phyloP scores from a whole-genome alignment of 805 yeast species.

The Candida yuanshanica region DNA sequence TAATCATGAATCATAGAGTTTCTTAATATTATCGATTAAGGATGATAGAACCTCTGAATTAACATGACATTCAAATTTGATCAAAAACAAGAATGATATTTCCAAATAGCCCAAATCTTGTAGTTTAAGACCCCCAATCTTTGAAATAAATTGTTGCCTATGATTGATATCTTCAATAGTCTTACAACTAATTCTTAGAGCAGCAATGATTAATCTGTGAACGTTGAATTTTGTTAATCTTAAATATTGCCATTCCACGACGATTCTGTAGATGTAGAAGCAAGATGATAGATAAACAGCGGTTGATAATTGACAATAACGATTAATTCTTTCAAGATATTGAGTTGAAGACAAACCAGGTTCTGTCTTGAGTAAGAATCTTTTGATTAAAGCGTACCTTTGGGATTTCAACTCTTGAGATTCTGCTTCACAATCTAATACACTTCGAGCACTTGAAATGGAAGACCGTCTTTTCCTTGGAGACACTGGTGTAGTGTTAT shows the following conservation, averaged over 20 bases:
- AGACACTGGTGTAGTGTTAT: conserved; percentile 9
- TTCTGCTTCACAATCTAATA: not conserved
- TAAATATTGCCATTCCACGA: conserved; percentile 10
- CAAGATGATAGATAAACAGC: conserved; percentile 25
- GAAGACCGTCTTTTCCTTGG: conserved; percentile 14
- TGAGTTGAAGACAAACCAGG: conserved; percentile 22
- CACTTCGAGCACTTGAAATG: not conserved
- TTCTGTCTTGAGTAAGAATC: conserved; percentile 18
- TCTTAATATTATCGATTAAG: conserved; percentile 2
- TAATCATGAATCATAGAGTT: not conserved
- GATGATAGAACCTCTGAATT: conserved; percentile 26
- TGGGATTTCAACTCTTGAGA: conserved; percentile 6
- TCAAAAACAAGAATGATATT: conserved; percentile 41
- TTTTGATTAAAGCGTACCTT: conserved; percentile 15
- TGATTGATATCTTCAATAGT: conserved; percentile 41
- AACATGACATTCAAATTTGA: conserved; percentile 44
- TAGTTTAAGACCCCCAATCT: conserved; percentile 39
- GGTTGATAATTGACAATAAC: conserved; percentile 24
- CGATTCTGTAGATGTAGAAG: conserved; percentile 21
- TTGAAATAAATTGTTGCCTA: conserved; percentile 38
- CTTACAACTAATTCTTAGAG: conserved; percentile 42
- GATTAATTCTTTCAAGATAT: conserved; percentile 25
- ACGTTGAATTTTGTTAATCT: conserved; percentile 34
- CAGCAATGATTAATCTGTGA: conserved; percentile 39
- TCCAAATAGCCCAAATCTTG: conserved; percentile 44